Conservation (phyloP, 345 rosid genomes). For the Aquilaria malaccensis region DNA sequence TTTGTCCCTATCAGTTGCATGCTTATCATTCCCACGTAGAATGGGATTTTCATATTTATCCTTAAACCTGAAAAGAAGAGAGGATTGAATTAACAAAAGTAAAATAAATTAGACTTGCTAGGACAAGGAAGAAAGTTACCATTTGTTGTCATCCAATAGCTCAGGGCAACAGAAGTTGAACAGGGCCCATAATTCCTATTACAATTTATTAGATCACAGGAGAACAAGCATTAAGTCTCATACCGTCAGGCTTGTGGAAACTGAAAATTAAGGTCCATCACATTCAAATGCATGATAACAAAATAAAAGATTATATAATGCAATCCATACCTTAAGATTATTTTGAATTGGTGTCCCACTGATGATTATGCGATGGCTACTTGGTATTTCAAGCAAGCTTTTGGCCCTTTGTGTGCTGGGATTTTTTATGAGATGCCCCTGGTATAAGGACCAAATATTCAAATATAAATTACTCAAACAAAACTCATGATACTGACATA, state of each 20-base stretch:
- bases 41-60: slow-evolving; percentile 66
- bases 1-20: slow-evolving; percentile 85
- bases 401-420: slow-evolving; percentile 97
- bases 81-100: slow-evolving; percentile 17
- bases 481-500: no score
- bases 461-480: no score
- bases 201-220: slow-evolving; percentile 13
- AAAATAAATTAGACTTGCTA: slow-evolving; percentile 13
- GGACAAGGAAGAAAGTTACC: slow-evolving; percentile 36
- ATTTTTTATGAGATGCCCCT: slow-evolving; percentile 98
- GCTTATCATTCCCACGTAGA: slow-evolving; percentile 86
- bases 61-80: slow-evolving; percentile 59
- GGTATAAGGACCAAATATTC: slow-evolving; percentile 2
- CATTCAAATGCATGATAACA: neutral
- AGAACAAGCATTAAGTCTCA: neutral
- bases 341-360: slow-evolving; percentile 98
- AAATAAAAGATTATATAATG: slow-evolving; percentile 8
- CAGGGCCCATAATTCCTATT: slow-evolving; percentile 92
- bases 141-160: slow-evolving; percentile 73
- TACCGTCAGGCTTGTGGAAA: no score
- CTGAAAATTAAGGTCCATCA: no score
- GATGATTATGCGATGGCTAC: slow-evolving; percentile 78
- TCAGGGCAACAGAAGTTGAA: slow-evolving; percentile 92
- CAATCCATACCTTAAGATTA: slow-evolving; percentile 72
- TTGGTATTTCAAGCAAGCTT: slow-evolving; percentile 92